phyloP scores from a whole-genome alignment of 2,329 filamentous ascomycete genomes.

The Fusarium liriodendri region DNA sequence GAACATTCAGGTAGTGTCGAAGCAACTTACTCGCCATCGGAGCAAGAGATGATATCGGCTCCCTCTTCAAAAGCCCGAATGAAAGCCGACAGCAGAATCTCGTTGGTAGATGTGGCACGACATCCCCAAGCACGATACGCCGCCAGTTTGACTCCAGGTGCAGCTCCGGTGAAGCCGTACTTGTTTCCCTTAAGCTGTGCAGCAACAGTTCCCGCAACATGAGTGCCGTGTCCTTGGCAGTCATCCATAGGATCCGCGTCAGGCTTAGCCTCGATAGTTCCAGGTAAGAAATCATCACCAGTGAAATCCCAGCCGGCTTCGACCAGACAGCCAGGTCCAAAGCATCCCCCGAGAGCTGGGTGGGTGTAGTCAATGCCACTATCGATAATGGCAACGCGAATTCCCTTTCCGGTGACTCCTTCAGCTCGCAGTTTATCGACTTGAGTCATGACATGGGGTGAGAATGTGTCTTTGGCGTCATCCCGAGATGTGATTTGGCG shows the following conservation, averaged over 20 bases:
- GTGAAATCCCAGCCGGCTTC: constrained; percentile 65
- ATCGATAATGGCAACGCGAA: constrained; percentile 63
- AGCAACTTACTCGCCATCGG: neutral
- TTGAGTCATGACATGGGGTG: constrained; percentile 62
- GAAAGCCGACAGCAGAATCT: constrained; percentile 66
- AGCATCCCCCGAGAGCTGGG: constrained; percentile 71
- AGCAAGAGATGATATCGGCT: constrained; percentile 60
- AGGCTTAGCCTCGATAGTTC: neutral
- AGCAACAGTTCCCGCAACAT: constrained; percentile 69
- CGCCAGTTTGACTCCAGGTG: constrained; percentile 64
- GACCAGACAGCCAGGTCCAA: constrained; percentile 67
- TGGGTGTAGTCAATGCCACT: constrained; percentile 69
- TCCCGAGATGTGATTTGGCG: neutral
- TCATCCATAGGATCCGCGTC: constrained; percentile 58
- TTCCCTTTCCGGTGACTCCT: constrained; percentile 58
- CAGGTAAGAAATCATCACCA: constrained; percentile 57
- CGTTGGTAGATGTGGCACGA: constrained; percentile 48
- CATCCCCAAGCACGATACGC: constrained; percentile 53
- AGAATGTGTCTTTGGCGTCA: neutral
- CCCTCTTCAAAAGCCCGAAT: constrained; percentile 67
- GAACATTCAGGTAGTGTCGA: too few relatives aligned
- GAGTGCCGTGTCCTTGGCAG: constrained; percentile 66
- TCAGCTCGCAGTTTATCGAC: constrained; percentile 60
- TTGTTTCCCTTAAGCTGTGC: constrained; percentile 58
- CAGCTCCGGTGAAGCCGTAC: constrained; percentile 65